Evolutionary conservation across 176 grass and related monocot species (phyloP).

Genomic region (Neostapfia colusana): DNA sequence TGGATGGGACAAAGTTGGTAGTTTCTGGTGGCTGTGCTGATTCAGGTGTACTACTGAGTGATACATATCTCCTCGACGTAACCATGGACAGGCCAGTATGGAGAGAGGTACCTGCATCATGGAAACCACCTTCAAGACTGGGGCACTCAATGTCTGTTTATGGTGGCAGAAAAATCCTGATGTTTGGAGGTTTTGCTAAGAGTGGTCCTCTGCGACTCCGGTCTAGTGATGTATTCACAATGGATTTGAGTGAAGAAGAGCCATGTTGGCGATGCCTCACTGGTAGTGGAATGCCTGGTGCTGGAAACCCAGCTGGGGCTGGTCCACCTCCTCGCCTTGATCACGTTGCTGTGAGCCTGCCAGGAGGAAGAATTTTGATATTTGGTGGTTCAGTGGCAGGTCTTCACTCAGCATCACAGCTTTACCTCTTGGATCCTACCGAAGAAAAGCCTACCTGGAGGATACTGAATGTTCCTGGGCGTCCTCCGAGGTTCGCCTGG

Average conservation of each 20-base stretch:
- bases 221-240: constrained; percentile 88
- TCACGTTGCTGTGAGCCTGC: constrained; percentile 84
- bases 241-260: constrained; percentile 90
- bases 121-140: constrained; percentile 84
- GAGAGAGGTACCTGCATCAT: constrained; percentile 85
- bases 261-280: constrained; percentile 86
- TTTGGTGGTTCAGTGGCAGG: constrained; percentile 92
- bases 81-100: constrained; percentile 85
- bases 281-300: constrained; percentile 85
- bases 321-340: constrained; percentile 90
- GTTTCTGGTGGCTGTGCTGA: constrained; percentile 95
- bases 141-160: constrained; percentile 77
- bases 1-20: constrained; percentile 85
- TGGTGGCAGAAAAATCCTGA: constrained; percentile 73
- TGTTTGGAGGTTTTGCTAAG: constrained; percentile 95
- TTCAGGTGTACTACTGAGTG: constrained; percentile 86
- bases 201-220: constrained; percentile 71
- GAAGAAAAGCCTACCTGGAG: constrained; percentile 96
- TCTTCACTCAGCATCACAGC: constrained; percentile 82
- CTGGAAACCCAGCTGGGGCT: constrained; percentile 77
- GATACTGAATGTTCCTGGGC: constrained; percentile 79
- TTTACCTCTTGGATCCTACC: constrained; percentile 86
- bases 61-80: constrained; percentile 86
- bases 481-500: constrained; percentile 77
- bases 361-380: constrained; percentile 76